Evolutionary conservation across 257 asterid genomes (phyloP), one percentile per base, ranked within the genome.

Genomic region (Ehretia macrophylla): DNA sequence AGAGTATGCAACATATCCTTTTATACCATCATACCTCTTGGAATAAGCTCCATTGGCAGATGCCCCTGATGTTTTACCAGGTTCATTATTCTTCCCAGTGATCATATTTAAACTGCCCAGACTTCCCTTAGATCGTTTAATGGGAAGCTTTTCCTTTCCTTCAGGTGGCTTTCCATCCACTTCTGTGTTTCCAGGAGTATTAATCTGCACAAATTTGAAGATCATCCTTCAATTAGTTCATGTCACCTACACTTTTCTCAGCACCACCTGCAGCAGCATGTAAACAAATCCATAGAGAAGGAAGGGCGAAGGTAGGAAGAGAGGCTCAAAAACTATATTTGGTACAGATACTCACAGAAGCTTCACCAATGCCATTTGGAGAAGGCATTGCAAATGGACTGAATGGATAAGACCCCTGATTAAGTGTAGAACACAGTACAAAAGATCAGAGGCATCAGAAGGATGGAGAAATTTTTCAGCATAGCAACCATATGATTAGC

Each of bases 51-150:
- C 94, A 81, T 90, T 84, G 42, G 85, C 92, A 60, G 92, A 70
- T 75, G 84, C 77, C 62, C 85, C 84, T 39, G 81, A 57, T 58
- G 85, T 63, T 79, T 81, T 85, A 46, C 81, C 86, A 62, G 84
- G 75, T 65, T 87, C 92, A 50, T 69, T 79, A 63, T 69, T 79
- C 80, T 85, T 86, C 70, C 95, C 89, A 11, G 91, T 80, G 37
- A 84, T 79, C 95, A 86, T 85, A 66, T 89, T 85, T 80, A 89
- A 78, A 75, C 90, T 86, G 47, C 94, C 96, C 76, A 85, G 70
- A 72, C 96, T 85, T 68, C 90, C 95, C 74, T 72, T 93, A 63
- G 99, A 93, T 75, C 96, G 82, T 84, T 89, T 93, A 70, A 93
- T 77, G 35, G 99, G 96, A 56, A 93, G 70, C 68, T 93, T 93